These are phyloP conservation scores for Speleostelium caveatum DNA, from an alignment of 78 protist species.

Conservation along the genomic window DNA sequence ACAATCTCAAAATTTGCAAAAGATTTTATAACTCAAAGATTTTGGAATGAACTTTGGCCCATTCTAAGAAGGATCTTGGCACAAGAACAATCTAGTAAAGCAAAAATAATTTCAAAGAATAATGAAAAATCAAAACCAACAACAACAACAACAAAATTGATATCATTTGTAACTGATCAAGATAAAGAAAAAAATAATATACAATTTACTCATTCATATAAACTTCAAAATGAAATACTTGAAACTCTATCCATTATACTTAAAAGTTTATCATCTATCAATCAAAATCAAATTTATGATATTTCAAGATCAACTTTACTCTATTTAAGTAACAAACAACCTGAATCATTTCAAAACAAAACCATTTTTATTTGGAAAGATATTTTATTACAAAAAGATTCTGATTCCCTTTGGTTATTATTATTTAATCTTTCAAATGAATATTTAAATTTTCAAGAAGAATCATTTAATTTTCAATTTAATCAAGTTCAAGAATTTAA, in stretches of 20 bases:
- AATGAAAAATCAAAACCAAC: neutral
- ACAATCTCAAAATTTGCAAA: constrained; percentile 31
- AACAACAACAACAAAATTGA: neutral
- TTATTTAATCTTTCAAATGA: constrained; percentile 36
- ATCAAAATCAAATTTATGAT: constrained; percentile 7
- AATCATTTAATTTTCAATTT: neutral
- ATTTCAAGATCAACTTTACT: constrained; percentile 20
- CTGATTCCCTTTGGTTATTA: constrained; percentile 42
- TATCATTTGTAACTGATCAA: neutral
- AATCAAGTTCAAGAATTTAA: neutral
- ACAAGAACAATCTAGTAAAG: neutral
- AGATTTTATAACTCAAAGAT: constrained; percentile 51
- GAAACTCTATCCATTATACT: neutral
- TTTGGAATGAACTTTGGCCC: constrained; percentile 66
- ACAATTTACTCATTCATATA: constrained; percentile 9
- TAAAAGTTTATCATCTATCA: neutral
- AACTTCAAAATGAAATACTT: neutral
- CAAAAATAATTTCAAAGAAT: neutral
- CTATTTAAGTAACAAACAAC: constrained; percentile 22
- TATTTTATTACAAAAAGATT: constrained; percentile 14
- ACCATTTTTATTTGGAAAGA: constrained; percentile 41
- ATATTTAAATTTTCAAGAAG: neutral
- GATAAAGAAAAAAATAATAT: neutral
- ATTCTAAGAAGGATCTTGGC: neutral
- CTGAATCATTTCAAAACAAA: constrained; percentile 22